Evolutionary conservation across 768 basidiomycete genomes (phyloP).

Genomic region (Boletellus sp.): DNA sequence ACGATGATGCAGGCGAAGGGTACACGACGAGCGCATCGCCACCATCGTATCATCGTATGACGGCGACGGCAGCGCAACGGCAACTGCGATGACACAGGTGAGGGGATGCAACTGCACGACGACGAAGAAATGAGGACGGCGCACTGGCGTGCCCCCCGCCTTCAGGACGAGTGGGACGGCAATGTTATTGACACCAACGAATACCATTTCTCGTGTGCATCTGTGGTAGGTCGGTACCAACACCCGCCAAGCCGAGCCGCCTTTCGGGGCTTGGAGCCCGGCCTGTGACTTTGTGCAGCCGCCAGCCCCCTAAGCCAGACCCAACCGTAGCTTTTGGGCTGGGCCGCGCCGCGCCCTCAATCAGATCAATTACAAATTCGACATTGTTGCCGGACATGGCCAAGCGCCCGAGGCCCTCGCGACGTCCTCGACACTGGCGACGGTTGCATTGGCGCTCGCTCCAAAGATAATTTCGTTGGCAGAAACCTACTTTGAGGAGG

Average conservation of each 20-base stretch:
- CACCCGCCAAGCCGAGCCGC: not conserved
- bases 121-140: too few relatives aligned
- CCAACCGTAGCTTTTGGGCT: not conserved
- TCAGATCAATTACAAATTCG: too few relatives aligned
- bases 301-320: not conserved
- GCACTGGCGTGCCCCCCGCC: too few relatives aligned
- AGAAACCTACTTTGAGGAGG: not conserved
- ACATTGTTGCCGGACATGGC: too few relatives aligned
- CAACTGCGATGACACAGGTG: too few relatives aligned
- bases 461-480: slow-evolving; percentile 1
- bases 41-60: too few relatives aligned
- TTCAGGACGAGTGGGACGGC: slow-evolving; percentile 4
- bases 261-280: not conserved
- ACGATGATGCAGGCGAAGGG: too few relatives aligned
- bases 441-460: too few relatives aligned
- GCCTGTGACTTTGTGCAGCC: not conserved
- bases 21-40: too few relatives aligned
- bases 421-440: not conserved
- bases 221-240: not conserved
- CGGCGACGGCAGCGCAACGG: too few relatives aligned
- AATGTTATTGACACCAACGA: not conserved
- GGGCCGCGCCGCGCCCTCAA: not conserved
- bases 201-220: not conserved
- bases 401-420: too few relatives aligned
- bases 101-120: too few relatives aligned